phyloP scores from a whole-genome alignment of 2,329 filamentous ascomycete genomes.

The Colletotrichum somersetense region DNA sequence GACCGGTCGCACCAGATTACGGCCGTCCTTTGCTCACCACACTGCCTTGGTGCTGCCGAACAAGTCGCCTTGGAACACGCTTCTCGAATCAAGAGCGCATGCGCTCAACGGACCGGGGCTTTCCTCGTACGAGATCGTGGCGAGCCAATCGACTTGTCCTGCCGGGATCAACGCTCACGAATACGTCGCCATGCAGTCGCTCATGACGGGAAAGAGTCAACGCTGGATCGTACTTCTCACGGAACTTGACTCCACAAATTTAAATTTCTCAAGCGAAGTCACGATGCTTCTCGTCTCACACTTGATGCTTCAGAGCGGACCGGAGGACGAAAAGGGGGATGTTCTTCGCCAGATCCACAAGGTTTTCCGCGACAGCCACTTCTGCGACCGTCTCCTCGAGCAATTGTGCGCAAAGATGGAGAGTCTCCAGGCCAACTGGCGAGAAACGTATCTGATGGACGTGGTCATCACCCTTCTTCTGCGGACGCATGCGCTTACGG shows the following conservation, averaged over 20 bases:
- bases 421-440: constrained; percentile 66
- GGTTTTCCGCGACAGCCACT: constrained; percentile 61
- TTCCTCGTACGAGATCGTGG: constrained; percentile 67
- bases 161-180: constrained; percentile 62
- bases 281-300: constrained; percentile 63
- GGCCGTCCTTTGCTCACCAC: constrained; percentile 60
- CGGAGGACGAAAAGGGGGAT: constrained; percentile 48
- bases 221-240: constrained; percentile 64
- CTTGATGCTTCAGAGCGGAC: constrained; percentile 68
- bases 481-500: constrained; percentile 50
- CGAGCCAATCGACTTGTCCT: constrained; percentile 63
- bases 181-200: constrained; percentile 63
- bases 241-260: constrained; percentile 63
- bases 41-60: constrained; percentile 54
- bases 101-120: constrained; percentile 54
- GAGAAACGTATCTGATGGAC: constrained; percentile 70
- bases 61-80: constrained; percentile 51
- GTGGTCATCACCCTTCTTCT: constrained; percentile 65
- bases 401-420: constrained; percentile 60
- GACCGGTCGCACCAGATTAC: constrained; percentile 48
- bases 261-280: constrained; percentile 71
- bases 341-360: constrained; percentile 61
- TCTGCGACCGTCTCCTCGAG: constrained; percentile 62
- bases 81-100: constrained; percentile 47
- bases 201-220: constrained; percentile 59